Evolutionary conservation across 169 alveolate genomes (phyloP), one percentile per base, ranked within the genome.

Genomic region (Toxoplasma gondii): DNA sequence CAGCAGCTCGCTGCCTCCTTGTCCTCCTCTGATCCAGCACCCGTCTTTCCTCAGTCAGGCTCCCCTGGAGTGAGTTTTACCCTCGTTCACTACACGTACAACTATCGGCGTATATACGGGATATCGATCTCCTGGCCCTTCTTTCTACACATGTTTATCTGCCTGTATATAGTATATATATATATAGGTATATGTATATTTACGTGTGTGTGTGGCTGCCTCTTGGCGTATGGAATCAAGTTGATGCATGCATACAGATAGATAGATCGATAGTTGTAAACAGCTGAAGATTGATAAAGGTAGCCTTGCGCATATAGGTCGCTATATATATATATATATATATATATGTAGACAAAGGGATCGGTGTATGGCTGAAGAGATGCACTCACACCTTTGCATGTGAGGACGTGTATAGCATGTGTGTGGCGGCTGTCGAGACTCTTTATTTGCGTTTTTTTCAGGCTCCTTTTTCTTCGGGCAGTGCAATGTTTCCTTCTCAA

Each of bases 1-100:
- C 90, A 43, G 41, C 54, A 49, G 1, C 90, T 38, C 29, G 90
- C 90, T 29, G 90, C 90, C 31, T 38, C 90, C 31, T 24, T 82
- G 39, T 82, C 44, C 29, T 82, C 90, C 49, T n/a, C 86, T 12
- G 86, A 78, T 10, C 86, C 49, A 0, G 1, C 49, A n/a, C 39
- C 43, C 24, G 39, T n/a, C 86, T 78, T 78, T 31, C 86, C 39
- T 19, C 43, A 41, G 39, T 31, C 43, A 16, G 74, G 34, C 31
- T 12, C n/a, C 29, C 24, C 74, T 22, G 74, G 74, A 27, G 74
- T 64, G 29, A 4, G 74, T 19, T 64, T 27, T 16, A 7, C 58
- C 22, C 58, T 49, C n/a, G 12, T 49, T 12, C 58, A 49, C 12
- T 49, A 7, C 12, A 49, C 12, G 58, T 49, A 12, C 12, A 49